Evolutionary conservation across 1,284 basidiomycete species (phyloP), one percentile per base, ranked within the genome.

Genomic region (Trichosporon sp.): DNA sequence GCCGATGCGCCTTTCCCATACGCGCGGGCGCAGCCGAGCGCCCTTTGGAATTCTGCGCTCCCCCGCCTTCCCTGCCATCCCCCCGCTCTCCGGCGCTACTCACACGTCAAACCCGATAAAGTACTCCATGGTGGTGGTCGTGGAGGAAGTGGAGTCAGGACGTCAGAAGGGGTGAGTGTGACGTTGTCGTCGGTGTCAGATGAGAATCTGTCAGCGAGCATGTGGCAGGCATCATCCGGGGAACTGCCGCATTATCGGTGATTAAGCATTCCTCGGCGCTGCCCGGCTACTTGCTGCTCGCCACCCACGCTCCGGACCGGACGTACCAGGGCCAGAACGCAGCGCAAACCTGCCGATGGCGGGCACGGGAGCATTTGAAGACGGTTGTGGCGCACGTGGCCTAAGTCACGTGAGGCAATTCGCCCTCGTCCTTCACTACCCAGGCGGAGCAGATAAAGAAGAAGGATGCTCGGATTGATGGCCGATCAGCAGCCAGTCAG

Each of bases 71-170:
- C 47, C 47, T 8, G 5, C 7, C 47, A 2, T 18, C 9, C 1
- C 21, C 21, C 47, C 47, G 21, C 11, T 11, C 12, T 18, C 29
- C 2, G 9, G 9, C 11, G 58, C 8, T 12, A 77, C 85, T 77
- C 72, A 86, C 85, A 88, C 87, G 76, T 88, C 87, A 68, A 88
- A 86, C 4, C 87, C 87, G 71, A 88, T 85, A 74, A 84, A 88
- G 75, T 86, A 86, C 25, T 77, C 77, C 70, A 75, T 74, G 21
- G 2, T 42, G 38, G 8, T 42, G 38, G 27, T 58, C 27, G 51
- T 56, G 23, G 27, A 31, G 56, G 31, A n/a, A 7, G 27, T 23
- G 65, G 15, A 18, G 15, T 6, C 27, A 32, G 2, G 34, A 58
- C 12, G 9, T n/a, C n/a, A 18, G 12, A 18, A 51, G 27, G 7